Base-by-base conservation (phyloP, 345 rosid genomes). In the Euclidium syriacum region DNA sequence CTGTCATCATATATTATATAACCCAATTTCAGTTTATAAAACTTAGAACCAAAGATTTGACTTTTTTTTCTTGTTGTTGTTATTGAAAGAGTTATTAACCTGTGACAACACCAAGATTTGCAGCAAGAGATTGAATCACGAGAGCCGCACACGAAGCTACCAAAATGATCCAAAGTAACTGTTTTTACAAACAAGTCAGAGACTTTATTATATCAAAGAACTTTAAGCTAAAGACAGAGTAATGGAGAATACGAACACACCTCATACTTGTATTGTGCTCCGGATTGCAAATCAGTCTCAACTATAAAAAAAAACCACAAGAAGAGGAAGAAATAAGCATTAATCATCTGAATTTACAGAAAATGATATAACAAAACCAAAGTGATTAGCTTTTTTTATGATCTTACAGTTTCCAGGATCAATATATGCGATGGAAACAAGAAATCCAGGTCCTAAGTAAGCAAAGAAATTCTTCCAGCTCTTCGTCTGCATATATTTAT, bases 331-430 rank as follows among this genome's bases (percentile, higher is more conserved):
- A 43, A 24, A 1, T 0, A 68, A 36, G 39, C 60, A 32, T 34
- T 55, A 44, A 55, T 24, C 26, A 66, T 20, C 9, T 9, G 3
- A 9, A 43, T 12, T 46, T 17, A 64, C 3, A 5, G 29, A 44
- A 17, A 47, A 14, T 25, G n/a, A 46, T 6, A 48, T 3, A 32
- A 32, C 18, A 34, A 36, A 60, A 10, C 3, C 52, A 7, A 35
- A 42, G 4, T 38, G 52, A 39, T 29, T 4, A 15, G 33, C 2
- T 22, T 42, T 8, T 23, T 16, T 1, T 23, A 16, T 50, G 40
- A 48, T 38, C 90, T 82, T 79, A 92, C 98, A 87, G 56, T 92
- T 92, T 80, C 97, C 98, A 53, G 97, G 98, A 68, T 94, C 99
- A 62, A 87, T 94, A 67, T 94, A 94, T 22, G 97, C 99, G 55